These are phyloP conservation scores for Hypoxylon sp. DNA, from an alignment of 2,329 filamentous ascomycete genomes.

Conservation along the genomic window DNA sequence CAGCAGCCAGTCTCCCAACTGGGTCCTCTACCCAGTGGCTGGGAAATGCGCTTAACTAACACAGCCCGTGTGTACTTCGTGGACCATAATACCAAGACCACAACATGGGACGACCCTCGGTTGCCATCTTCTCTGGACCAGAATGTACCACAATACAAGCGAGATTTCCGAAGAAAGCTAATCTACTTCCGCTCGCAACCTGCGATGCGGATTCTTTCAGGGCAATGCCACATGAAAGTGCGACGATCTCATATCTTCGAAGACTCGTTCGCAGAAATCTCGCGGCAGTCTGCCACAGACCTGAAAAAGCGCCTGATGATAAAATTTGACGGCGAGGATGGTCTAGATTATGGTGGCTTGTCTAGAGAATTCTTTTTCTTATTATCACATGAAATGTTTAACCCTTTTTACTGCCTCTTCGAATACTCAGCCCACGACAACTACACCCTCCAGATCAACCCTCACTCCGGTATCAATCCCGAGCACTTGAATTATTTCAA, in stretches of 20 bases:
- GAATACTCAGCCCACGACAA: constrained; percentile 99
- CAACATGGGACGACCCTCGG: constrained; percentile 97
- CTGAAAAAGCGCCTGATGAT: constrained; percentile 99
- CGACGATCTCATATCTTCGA: constrained; percentile 97
- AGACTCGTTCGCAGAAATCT: constrained; percentile 98
- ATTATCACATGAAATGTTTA: constrained; percentile 99
- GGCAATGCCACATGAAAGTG: constrained; percentile 98
- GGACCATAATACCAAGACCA: constrained; percentile 99
- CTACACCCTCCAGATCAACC: constrained; percentile 99
- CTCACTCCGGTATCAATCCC: constrained; percentile 98
- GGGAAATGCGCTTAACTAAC: constrained; percentile 99
- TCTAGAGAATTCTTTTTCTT: constrained; percentile 99
- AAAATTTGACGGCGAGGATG: constrained; percentile 99
- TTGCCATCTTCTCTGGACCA: constrained; percentile 96
- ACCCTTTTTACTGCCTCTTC: constrained; percentile 99
- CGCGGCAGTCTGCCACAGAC: constrained; percentile 93
- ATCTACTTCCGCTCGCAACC: constrained; percentile 99
- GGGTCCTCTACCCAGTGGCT: constrained; percentile 93
- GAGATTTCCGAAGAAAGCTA: constrained; percentile 96
- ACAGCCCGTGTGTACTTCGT: constrained; percentile 99
- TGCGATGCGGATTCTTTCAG: constrained; percentile 92
- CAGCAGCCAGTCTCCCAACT: constrained; percentile 98
- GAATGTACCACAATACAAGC: constrained; percentile 99
- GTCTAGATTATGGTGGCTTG: constrained; percentile 96
- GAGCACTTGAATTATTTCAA: constrained; percentile 99